Conservation (phyloP, 139 green algal genomes). For the Deuterostichococcus epilithicus region DNA sequence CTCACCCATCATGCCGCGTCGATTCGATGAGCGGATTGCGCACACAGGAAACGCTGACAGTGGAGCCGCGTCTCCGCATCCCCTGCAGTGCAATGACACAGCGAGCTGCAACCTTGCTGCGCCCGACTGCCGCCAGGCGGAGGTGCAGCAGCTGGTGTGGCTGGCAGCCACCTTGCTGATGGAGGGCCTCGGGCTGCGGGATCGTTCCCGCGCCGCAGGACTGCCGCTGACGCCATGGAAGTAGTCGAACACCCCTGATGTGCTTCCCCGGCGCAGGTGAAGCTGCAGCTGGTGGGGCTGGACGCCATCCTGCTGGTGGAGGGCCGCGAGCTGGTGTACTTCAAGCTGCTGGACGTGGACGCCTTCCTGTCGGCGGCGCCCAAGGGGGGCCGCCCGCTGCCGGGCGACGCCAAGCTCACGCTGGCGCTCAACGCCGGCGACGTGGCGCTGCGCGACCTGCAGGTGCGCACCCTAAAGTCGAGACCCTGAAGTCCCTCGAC, state of each 20-base stretch:
- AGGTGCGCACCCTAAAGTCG: conserved; percentile 2
- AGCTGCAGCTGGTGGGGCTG: conserved; percentile 36
- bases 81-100: too few relatives aligned
- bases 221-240: too few relatives aligned
- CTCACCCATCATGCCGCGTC: too few relatives aligned
- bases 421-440: conserved; percentile 6
- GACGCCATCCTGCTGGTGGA: conserved; percentile 42
- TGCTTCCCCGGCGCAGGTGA: conserved; percentile 14
- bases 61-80: too few relatives aligned
- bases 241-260: background rate
- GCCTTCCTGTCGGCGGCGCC: background rate
- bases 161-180: too few relatives aligned
- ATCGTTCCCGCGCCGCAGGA: too few relatives aligned
- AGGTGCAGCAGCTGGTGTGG: background rate
- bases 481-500: too few relatives aligned
- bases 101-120: background rate
- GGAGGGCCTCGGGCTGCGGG: too few relatives aligned
- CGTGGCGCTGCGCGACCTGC: conserved; percentile 33
- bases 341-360: conserved; percentile 42
- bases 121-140: background rate
- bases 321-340: conserved; percentile 37
- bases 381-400: too few relatives aligned
- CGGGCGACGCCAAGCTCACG: background rate
- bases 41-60: too few relatives aligned
- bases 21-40: too few relatives aligned